A percentile compares a stretch with the other conserved stretches of the same genome.
Evolutionary conservation across 305 asterid species (phyloP).

Genomic region (Andrographis paniculata): DNA sequence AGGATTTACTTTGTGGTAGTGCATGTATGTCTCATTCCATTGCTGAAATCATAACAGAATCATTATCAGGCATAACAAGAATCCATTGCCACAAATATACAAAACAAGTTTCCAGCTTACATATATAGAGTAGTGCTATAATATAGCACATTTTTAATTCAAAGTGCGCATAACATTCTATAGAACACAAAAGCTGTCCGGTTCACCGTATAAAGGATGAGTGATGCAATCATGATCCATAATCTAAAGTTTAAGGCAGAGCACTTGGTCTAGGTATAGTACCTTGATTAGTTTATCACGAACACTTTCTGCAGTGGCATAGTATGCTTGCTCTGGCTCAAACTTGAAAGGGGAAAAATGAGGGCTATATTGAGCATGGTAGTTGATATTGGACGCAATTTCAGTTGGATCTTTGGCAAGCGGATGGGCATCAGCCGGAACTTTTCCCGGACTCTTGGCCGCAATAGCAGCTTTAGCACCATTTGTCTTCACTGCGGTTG

Average conservation of each 20-base stretch:
- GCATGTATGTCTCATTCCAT: constrained; percentile 95
- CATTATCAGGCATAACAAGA: constrained; percentile 10
- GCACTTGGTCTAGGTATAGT: constrained; percentile 10
- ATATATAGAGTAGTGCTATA: too few relatives aligned
- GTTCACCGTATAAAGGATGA: too few relatives aligned
- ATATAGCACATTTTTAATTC: too few relatives aligned
- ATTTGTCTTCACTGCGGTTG: constrained; percentile 29
- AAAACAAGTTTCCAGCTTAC: constrained; percentile 5
- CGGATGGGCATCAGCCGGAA: constrained; percentile 70
- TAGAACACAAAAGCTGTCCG: too few relatives aligned
- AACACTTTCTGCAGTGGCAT: constrained; percentile 92
- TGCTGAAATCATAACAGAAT: constrained; percentile 40
- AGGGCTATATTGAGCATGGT: constrained; percentile 85
- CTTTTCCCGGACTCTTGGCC: constrained; percentile 29
- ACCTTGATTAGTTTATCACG: constrained; percentile 90
- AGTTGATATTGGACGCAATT: constrained; percentile 84
- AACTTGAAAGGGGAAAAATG: constrained; percentile 91
- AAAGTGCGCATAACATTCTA: too few relatives aligned
- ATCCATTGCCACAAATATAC: constrained; percentile 8
- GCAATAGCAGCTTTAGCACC: constrained; percentile 23
- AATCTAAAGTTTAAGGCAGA: neutral
- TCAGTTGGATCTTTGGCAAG: constrained; percentile 52
- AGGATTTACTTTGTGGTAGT: constrained; percentile 82
- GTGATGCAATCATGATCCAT: constrained; percentile 8
- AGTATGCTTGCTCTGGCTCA: constrained; percentile 90